Percentiles rank a stretch among this genome's conserved stretches.
These are phyloP conservation scores for Astraeus odoratus DNA, from an alignment of 768 basidiomycete genomes.

Conservation along the genomic window DNA sequence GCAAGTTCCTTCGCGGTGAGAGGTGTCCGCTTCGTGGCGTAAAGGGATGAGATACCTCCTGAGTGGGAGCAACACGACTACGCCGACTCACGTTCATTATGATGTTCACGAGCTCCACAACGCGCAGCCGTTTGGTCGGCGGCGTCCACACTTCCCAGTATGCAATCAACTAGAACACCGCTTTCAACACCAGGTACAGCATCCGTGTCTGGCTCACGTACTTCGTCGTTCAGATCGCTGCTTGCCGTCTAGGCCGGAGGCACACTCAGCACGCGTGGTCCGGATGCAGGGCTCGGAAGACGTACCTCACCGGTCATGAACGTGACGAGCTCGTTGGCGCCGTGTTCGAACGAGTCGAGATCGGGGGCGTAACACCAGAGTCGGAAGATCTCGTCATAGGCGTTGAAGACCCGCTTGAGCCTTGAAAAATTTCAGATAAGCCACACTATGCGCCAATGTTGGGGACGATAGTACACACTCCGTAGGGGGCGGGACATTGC, in stretches of 20 bases:
- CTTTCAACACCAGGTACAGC: constrained; percentile 6
- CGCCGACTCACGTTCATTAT: constrained; percentile 48
- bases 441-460: background rate
- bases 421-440: constrained; percentile 28
- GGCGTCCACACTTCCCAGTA: constrained; percentile 56
- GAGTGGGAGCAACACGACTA: background rate
- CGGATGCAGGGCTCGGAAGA: background rate
- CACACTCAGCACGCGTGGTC: constrained; percentile 1
- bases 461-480: constrained; percentile 41
- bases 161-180: constrained; percentile 45
- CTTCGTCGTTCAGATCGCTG: constrained; percentile 57
- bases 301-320: constrained; percentile 54
- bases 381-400: constrained; percentile 57
- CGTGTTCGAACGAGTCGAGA: constrained; percentile 60
- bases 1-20: constrained; percentile 42
- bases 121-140: constrained; percentile 45
- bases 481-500: constrained; percentile 58
- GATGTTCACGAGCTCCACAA: constrained; percentile 48
- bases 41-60: background rate
- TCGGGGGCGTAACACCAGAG: constrained; percentile 62
- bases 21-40: constrained; percentile 45
- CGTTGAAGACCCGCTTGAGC: constrained; percentile 49
- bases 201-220: constrained; percentile 26
- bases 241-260: constrained; percentile 22
- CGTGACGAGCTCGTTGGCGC: constrained; percentile 49